Percentiles rank a stretch among this genome's conserved stretches.
Conservation (phyloP, 441 rosid species). For the Gossypium schwendimanii region DNA sequence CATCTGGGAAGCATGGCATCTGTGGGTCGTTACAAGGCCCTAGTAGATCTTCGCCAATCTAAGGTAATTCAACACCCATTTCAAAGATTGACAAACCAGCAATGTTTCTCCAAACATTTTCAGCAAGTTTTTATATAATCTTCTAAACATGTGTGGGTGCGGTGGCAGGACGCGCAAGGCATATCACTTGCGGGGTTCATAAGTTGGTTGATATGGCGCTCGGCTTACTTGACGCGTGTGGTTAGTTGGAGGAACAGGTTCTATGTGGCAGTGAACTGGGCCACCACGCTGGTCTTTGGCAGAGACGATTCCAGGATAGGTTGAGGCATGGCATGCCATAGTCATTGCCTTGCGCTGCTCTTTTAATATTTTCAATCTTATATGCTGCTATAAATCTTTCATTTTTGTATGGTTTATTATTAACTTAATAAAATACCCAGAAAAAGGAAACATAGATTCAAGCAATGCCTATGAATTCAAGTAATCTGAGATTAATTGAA, state of each 20-base stretch:
- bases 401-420: not conserved
- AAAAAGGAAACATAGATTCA: not conserved
- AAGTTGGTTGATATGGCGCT: conserved; percentile 87
- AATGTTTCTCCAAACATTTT: not conserved
- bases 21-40: conserved; percentile 79
- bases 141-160: not conserved
- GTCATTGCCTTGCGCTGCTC: not conserved
- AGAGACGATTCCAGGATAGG: conserved; percentile 73
- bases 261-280: conserved; percentile 81
- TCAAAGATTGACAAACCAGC: not conserved
- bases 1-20: conserved; percentile 95
- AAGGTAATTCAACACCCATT: conserved; percentile 36
- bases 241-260: conserved; percentile 91
- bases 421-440: not conserved
- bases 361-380: not conserved
- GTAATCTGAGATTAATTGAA: not conserved
- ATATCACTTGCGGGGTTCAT: conserved; percentile 66
- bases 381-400: not conserved
- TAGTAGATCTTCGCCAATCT: conserved; percentile 77
- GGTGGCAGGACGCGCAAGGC: conserved; percentile 55
- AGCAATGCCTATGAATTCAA: not conserved
- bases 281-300: conserved; percentile 82
- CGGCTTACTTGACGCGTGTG: conserved; percentile 86
- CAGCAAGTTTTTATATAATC: not conserved
- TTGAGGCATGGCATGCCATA: not conserved